Base-by-base conservation (phyloP, 169 alveolate species). In the Plasmodium fragile region DNA sequence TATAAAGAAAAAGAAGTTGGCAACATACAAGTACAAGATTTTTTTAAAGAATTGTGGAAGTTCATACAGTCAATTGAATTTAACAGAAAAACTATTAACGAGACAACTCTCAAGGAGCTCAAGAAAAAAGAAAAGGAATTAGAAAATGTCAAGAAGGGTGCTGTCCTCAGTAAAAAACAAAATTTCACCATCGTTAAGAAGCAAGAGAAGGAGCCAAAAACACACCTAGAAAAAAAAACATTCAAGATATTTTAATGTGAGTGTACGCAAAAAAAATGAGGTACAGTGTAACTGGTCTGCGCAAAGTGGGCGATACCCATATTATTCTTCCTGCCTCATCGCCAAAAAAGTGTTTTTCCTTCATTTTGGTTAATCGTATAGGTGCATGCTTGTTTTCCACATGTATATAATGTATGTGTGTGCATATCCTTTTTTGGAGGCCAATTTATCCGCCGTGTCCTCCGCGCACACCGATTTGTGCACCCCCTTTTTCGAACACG, bases 1-100 rank as follows among this genome's bases (percentile, higher is more conserved):
- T 97, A 96, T 77, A 96, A 97, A 34, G 98, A 96, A 71, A 97
- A 97, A 91, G 98, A 97, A 79, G 96, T 97, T 36, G 95, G 90
- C 59, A 97, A 95, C 92, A 94, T 97, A 22, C 96, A 92, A 81
- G 97, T 97, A 45, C 97, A 96, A 69, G 98, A 97, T 72, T 92
- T 96, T 81, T 97, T 97, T 96, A 96, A 96, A 81, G 95, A 95
- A 87, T 65, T 97, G 65, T 96, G 98, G 97, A 96, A 93, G 13
- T 97, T 97, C 91, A 95, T 95, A n/a, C 95, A 96, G 82, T 83
- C 97, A 28, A 96, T 97, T 36, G 98, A 97, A 72, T 92, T 83
- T 41, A 95, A 95, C 30, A 92, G 98, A 83, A 97, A 96, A 92
- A 93, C 95, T 39, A 96, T 97, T 55, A 52, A 92, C n/a, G 98